These are phyloP conservation scores for Benincasa hispida DNA, from an alignment of 306 rosid species.

Conservation along the genomic window DNA sequence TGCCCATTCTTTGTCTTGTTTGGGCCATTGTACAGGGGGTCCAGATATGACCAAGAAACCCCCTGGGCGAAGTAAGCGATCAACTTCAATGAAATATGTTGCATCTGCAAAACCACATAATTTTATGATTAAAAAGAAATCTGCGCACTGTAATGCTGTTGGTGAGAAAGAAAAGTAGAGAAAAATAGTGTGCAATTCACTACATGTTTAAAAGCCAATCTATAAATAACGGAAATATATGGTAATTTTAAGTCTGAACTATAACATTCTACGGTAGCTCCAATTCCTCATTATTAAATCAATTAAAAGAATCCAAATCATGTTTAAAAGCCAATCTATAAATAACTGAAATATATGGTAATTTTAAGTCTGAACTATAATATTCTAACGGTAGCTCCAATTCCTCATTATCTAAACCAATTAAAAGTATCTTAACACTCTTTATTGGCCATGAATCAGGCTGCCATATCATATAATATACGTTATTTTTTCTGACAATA, in stretches of 20 bases:
- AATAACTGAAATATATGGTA: neutral
- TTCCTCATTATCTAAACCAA: neutral
- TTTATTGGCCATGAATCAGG: neutral
- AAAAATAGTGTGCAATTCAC: neutral
- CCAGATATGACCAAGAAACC: conserved; percentile 90
- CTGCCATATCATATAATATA: neutral
- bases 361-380: neutral
- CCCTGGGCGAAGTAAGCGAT: conserved; percentile 90
- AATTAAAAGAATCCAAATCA: neutral
- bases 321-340: neutral
- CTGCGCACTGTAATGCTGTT: neutral
- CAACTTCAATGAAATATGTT: conserved; percentile 88
- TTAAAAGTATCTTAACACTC: neutral
- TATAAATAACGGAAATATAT: neutral
- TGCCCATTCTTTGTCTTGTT: conserved; percentile 99
- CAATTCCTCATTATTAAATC: neutral
- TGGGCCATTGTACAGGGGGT: conserved; percentile 95
- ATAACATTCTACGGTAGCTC: neutral
- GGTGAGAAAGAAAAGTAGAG: neutral
- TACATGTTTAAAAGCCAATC: neutral
- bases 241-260: neutral
- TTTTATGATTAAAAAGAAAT: conserved; percentile 1
- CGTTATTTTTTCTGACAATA: neutral
- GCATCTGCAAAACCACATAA: conserved; percentile 55
- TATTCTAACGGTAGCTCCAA: neutral